Evolutionary conservation across 345 rosid species (phyloP), one percentile per base, ranked within the genome.

Genomic region (Syzygium aromaticum): DNA sequence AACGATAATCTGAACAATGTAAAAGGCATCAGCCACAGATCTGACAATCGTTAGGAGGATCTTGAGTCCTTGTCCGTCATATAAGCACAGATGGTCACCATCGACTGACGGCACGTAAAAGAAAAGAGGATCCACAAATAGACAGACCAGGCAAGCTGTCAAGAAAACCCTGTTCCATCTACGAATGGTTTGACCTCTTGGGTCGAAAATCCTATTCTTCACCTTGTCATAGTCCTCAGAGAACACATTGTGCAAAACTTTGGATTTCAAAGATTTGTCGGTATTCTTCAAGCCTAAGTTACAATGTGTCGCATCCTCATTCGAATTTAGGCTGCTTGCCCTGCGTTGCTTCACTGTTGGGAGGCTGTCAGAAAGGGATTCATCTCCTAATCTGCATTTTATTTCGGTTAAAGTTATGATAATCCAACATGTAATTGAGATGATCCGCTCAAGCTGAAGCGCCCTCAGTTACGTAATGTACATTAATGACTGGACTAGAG

Each of bases 221-320:
- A 63, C 63, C 52, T 84, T 87, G 51, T 87, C 84, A 12, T 87
- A 84, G 84, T 87, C 89, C 89, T 67, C 86, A 23, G 89, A 87
- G 85, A 52, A 52, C 54, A 84, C 89, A 23, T 78, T 83, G 88
- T 19, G 30, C 40, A 33, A 57, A n/a, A 83, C 61, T 59, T 49
- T 51, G 64, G 82, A 67, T 59, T 87, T 83, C 57, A 84, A 52
- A 52, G 84, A 86, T 84, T 59, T 85, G 27, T 73, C 14, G 27
- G 80, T 19, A 73, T 61, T 87, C 46, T 83, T 49, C 56, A 73
- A 82, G 88, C 49, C 82, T 73, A 73, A 73, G 43, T 73, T 19
- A 73, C 27, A 2, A 38, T 9, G 82, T 33, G 49, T 38, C 13
- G 82, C 49, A 38, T 73, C 49, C 82, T 73, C 82, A 73, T 73